phyloP scores from a whole-genome alignment of 805 yeast genomes.

The Ogataea philodendri region DNA sequence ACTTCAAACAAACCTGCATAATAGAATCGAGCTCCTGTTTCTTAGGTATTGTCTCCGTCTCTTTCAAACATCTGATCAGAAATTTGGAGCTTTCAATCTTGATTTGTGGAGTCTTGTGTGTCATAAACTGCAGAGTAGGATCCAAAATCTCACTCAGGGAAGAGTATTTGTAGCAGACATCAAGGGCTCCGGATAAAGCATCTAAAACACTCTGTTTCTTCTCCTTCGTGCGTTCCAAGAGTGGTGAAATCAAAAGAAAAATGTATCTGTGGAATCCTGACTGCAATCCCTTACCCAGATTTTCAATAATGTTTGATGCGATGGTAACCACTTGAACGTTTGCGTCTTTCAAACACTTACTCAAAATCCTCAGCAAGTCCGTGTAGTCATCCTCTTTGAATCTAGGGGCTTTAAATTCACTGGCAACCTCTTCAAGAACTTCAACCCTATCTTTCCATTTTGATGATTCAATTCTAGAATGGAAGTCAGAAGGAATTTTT shows the following conservation, averaged over 20 bases:
- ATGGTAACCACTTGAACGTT: slow-evolving; percentile 82
- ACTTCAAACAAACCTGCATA: slow-evolving; percentile 53
- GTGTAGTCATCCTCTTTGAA: slow-evolving; percentile 59
- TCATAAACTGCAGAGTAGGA: slow-evolving; percentile 56
- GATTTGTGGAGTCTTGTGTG: slow-evolving; percentile 80
- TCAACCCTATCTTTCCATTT: slow-evolving; percentile 95
- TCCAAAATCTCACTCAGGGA: slow-evolving; percentile 57
- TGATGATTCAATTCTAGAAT: slow-evolving; percentile 51
- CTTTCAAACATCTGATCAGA: slow-evolving; percentile 59
- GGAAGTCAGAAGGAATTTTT: slow-evolving; percentile 63
- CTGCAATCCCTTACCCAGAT: slow-evolving; percentile 65
- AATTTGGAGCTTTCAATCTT: slow-evolving; percentile 68
- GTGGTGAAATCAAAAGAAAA: slow-evolving; percentile 50
- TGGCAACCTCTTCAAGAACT: slow-evolving; percentile 62
- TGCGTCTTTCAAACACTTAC: slow-evolving; percentile 82
- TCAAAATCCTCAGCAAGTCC: slow-evolving; percentile 57
- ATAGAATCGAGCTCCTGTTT: slow-evolving; percentile 55
- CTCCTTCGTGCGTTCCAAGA: slow-evolving; percentile 83
- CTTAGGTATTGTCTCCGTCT: slow-evolving; percentile 48
- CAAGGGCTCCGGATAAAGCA: slow-evolving; percentile 64
- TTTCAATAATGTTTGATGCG: slow-evolving; percentile 65
- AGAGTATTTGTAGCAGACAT: slow-evolving; percentile 54
- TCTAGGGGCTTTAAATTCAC: slow-evolving; percentile 53
- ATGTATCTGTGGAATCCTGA: slow-evolving; percentile 54
- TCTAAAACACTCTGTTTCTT: slow-evolving; percentile 77